Conservation (phyloP, 2,329 filamentous ascomycete species). For the Chaetoscypha palmicola region DNA sequence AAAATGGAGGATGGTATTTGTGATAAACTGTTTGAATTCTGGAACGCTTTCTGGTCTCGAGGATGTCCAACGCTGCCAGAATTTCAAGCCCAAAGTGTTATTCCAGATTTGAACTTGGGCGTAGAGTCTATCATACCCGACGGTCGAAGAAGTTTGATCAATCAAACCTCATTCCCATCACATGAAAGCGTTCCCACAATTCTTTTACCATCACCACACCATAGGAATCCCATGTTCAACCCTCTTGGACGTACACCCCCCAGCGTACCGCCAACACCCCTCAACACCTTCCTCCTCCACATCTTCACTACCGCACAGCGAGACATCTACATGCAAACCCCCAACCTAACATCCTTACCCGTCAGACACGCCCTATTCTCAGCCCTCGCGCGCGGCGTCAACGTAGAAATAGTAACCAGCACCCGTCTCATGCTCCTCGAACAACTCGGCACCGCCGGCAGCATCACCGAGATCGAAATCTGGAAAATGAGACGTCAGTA, state of each 20-base stretch:
- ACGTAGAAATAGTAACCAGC: conserved; percentile 62
- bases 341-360: conserved; percentile 65
- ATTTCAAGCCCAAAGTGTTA: conserved; percentile 3
- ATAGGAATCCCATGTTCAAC: conserved; percentile 16
- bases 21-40: conserved; percentile 57
- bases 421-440: conserved; percentile 68
- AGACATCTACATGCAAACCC: conserved; percentile 66
- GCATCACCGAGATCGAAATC: conserved; percentile 61
- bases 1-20: conserved; percentile 58
- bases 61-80: conserved; percentile 15
- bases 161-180: conserved; percentile 1
- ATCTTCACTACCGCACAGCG: conserved; percentile 58
- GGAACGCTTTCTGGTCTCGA: conserved; percentile 58
- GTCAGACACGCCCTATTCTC: conserved; percentile 54
- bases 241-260: conserved; percentile 6
- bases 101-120: neutral
- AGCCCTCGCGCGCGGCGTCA: conserved; percentile 58
- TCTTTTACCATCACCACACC: conserved; percentile 66
- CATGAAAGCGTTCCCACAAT: conserved; percentile 42
- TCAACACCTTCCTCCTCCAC: conserved; percentile 57
- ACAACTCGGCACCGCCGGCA: conserved; percentile 73
- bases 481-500: conserved; percentile 51
- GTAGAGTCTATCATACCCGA: neutral
- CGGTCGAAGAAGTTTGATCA: neutral
- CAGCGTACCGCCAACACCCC: conserved; percentile 35